Evolutionary conservation across 306 rosid genomes (phyloP), one percentile per base, ranked within the genome.

Genomic region (barrel medic (Medicago truncatula)): DNA sequence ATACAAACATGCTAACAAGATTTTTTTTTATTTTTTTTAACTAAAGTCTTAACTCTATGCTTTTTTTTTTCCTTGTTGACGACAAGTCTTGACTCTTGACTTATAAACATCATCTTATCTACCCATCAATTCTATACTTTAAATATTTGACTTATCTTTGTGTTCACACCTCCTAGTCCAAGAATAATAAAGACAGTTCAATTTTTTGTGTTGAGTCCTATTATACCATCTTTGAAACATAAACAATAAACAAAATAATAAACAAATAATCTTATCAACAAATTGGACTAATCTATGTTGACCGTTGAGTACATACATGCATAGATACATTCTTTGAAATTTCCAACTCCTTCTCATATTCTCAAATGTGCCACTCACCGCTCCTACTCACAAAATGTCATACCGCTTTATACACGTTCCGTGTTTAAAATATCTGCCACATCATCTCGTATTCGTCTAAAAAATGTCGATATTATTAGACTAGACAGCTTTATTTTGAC

Each of bases 311-410:
- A 34, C 40, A 17, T 13, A 34, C 40, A 17, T n/a, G 17, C 34
- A 14, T 20, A 46, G 20, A 10, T 71, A 71, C 77, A 72, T 63
- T 64, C 52, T 13, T 2, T 72, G 46, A 13, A 63, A 63, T 38
- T 63, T 16, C 23, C 25, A n/a, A 6, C 13, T 28, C n/a, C 62
- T 50, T 57, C 36, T 39, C 1, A 65, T 9, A n/a, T 63, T 38
- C 2, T 56, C 8, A n/a, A 46, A 34, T 7, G 14, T 9, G 52
- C 7, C 76, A 80, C 69, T 76, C 77, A 80, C 84, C 74, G 39
- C 23, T 2, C 38, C 7, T 6, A 34, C 38, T 6, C 38, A 4
- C 7, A 34, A 34, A 34, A 34, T 5, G 38, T 7, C 7, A 34
- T 12, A 15, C 72, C 58, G 65, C 62, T 60, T 39, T 5, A 7